Conservation (phyloP, 176 grass and related monocot genomes). For the Puccinellia tenuiflora region DNA sequence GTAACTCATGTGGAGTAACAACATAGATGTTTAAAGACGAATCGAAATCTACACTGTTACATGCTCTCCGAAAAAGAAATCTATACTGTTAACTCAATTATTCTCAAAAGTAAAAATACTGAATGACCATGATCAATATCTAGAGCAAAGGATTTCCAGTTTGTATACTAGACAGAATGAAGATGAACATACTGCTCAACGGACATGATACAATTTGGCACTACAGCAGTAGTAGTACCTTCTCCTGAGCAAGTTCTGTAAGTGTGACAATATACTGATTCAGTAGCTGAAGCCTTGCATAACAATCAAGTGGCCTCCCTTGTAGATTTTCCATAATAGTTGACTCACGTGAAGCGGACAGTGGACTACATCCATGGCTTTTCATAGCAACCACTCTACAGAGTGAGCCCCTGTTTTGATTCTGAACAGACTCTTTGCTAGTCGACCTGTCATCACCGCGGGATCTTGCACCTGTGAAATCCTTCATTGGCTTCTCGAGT, state of each 20-base stretch:
- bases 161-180: constrained; percentile 2
- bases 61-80: neutral
- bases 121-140: neutral
- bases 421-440: constrained; percentile 21
- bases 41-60: neutral
- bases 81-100: neutral
- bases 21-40: neutral
- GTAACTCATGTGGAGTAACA: neutral
- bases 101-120: neutral
- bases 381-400: constrained; percentile 9
- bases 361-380: constrained; percentile 18
- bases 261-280: constrained; percentile 54
- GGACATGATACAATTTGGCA: constrained; percentile 7
- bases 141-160: neutral
- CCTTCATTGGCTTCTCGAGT: constrained; percentile 33
- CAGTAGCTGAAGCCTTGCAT: constrained; percentile 45
- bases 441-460: constrained; percentile 7
- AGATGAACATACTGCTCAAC: constrained; percentile 15
- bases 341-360: neutral
- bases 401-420: constrained; percentile 24
- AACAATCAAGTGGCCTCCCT: constrained; percentile 28
- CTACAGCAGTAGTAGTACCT: constrained; percentile 36
- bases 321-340: constrained; percentile 30
- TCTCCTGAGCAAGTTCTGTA: constrained; percentile 52
- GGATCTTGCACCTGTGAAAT: constrained; percentile 34